phyloP scores from a whole-genome alignment of 345 rosid genomes.

The Salix brachista region DNA sequence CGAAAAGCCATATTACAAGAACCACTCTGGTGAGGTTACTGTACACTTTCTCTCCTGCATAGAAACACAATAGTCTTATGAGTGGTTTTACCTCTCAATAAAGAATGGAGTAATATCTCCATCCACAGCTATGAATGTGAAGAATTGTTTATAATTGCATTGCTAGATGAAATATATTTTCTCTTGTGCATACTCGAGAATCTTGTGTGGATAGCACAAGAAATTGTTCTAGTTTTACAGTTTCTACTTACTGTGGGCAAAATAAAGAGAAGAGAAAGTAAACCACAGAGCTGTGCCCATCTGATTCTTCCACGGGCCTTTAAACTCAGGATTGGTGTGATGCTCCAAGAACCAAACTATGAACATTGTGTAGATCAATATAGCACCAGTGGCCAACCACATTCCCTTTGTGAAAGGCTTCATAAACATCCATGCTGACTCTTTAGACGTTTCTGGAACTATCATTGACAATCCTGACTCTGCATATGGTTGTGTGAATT shows the following conservation, averaged over 20 bases:
- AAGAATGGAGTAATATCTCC: too few relatives aligned
- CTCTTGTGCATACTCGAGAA: neutral
- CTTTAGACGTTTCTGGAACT: constrained; percentile 21
- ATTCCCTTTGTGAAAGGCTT: constrained; percentile 48
- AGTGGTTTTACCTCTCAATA: too few relatives aligned
- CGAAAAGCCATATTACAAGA: constrained; percentile 51
- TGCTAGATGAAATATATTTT: neutral
- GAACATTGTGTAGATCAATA: constrained; percentile 41
- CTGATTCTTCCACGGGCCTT: constrained; percentile 36
- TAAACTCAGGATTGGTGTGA: constrained; percentile 34
- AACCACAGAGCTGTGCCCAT: constrained; percentile 41
- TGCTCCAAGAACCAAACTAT: constrained; percentile 50
- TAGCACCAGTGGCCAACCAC: constrained; percentile 44
- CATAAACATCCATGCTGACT: constrained; percentile 41
- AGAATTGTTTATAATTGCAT: too few relatives aligned
- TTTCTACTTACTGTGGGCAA: constrained; percentile 50
- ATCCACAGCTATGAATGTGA: too few relatives aligned
- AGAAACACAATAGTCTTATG: neutral
- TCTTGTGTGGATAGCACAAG: too few relatives aligned
- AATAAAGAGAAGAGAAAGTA: constrained; percentile 53
- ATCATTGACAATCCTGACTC: constrained; percentile 54
- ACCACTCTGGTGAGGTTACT: constrained; percentile 45
- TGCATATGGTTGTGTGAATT: constrained; percentile 49
- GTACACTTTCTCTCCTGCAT: constrained; percentile 41
- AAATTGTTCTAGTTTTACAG: neutral